Conservation (phyloP, 2,329 filamentous ascomycete genomes). For the Verticillium alfalfae region DNA sequence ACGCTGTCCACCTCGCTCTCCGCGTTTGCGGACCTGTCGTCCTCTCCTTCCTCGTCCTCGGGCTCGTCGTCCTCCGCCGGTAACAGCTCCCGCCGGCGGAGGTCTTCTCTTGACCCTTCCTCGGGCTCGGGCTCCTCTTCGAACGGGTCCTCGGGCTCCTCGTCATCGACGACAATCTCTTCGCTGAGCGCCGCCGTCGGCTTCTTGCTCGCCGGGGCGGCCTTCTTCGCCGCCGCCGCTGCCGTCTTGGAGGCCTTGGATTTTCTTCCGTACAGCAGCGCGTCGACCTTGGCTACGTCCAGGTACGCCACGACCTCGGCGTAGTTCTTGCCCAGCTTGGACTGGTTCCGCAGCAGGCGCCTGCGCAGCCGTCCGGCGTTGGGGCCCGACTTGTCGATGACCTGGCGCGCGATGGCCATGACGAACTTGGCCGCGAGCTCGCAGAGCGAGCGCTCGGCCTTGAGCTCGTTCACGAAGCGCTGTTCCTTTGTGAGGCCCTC, state of each 20-base stretch:
- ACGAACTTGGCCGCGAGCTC: conserved; percentile 82
- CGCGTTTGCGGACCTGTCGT: conserved; percentile 10
- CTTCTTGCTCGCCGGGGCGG: conserved; percentile 25
- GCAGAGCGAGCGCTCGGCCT: conserved; percentile 81
- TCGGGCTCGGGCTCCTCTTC: conserved; percentile 43
- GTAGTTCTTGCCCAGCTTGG: conserved; percentile 77
- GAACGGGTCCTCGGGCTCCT: conserved; percentile 30
- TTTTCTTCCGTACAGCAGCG: conserved; percentile 26
- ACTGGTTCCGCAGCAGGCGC: conserved; percentile 72
- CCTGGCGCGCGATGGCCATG: conserved; percentile 68
- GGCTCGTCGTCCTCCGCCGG: conserved; percentile 46
- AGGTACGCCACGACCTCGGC: conserved; percentile 78
- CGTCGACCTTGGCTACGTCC: conserved; percentile 60
- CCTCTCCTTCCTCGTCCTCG: conserved; percentile 30
- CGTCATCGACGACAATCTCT: conserved; percentile 40
- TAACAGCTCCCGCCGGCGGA: conserved; percentile 47
- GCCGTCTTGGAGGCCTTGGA: conserved; percentile 32
- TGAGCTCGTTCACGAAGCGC: conserved; percentile 59
- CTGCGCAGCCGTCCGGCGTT: conserved; percentile 60
- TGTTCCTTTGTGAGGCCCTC: conserved; percentile 50
- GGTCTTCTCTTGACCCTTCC: conserved; percentile 54
- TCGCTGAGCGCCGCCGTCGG: conserved; percentile 30
- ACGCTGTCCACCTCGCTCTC: conserved; percentile 23
- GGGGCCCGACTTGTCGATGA: conserved; percentile 61
- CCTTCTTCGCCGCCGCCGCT: conserved; percentile 34